Evolutionary conservation across 495 filamentous ascomycete species (phyloP).

Genomic region (Xylaria bambusicola): DNA sequence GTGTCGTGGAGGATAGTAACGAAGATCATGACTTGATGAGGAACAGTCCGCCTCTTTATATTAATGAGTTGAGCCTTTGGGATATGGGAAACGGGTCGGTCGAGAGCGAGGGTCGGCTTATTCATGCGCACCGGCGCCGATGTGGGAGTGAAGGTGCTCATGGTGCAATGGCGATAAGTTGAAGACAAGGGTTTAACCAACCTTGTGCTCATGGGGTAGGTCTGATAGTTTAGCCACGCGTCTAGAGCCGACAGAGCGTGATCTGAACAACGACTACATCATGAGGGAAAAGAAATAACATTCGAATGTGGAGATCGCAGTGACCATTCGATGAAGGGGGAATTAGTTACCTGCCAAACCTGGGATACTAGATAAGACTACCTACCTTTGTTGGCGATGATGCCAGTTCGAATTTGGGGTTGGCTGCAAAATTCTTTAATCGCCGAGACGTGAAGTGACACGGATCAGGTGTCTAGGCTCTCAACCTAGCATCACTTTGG

Average conservation of each 20-base stretch:
- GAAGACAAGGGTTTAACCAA: background rate
- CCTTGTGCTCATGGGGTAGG: slow-evolving; percentile 3
- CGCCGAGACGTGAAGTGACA: background rate
- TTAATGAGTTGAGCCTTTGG: background rate
- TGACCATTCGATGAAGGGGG: background rate
- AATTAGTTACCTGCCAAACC: slow-evolving; percentile 4
- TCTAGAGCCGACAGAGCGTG: slow-evolving; percentile 2
- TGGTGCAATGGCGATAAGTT: background rate
- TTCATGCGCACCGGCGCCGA: background rate
- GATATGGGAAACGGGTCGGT: background rate
- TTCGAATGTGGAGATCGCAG: background rate
- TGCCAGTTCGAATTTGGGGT: background rate
- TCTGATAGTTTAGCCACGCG: slow-evolving; percentile 1
- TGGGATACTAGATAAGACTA: background rate
- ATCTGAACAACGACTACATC: slow-evolving; percentile 8
- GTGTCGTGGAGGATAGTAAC: background rate
- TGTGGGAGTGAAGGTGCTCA: slow-evolving; percentile 6
- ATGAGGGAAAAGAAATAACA: background rate
- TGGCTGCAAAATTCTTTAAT: background rate
- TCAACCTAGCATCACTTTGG: background rate
- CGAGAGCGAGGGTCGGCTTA: background rate
- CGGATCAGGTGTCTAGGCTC: background rate
- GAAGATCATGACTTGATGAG: slow-evolving; percentile 10
- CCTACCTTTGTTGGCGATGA: background rate
- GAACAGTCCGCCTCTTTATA: slow-evolving; percentile 16